Evolutionary conservation across 306 rosid species (phyloP), one percentile per base, ranked within the genome.

Genomic region (Gillenia trifoliata): DNA sequence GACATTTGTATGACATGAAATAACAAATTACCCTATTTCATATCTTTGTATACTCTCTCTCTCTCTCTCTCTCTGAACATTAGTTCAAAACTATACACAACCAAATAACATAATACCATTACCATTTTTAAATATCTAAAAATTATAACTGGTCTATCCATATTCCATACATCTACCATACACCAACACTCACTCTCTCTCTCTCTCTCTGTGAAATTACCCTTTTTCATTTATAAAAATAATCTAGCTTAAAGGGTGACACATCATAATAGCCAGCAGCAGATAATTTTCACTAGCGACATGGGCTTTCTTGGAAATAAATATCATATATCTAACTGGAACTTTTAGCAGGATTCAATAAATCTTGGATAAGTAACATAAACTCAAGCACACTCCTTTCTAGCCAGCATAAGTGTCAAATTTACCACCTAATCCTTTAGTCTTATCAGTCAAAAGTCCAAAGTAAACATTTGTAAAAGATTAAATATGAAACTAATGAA

Each of bases 1-100:
- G n/a, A n/a, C n/a, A n/a, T 47, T 70, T 31, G 45, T 31, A 52
- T 11, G 74, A 49, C 64, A 70, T n/a, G 61, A 70, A 70, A 56
- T 22, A 50, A 20, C 43, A 30, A 13, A 11, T 31, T 16, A n/a
- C 20, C 16, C 26, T 10, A 20, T n/a, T n/a, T 16, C 45, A 20
- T 34, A 69, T 67, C 25, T 67, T 67, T n/a, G n/a, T n/a, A n/a
- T n/a, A n/a, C n/a, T n/a, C n/a, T n/a, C n/a, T n/a, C 36, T 4
- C 40, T 28, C 13, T 16, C 66, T 30, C 20, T 29, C 66, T 30
- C 5, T 0, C 13, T 10, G 52, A 45, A 45, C 52, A 15, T 45
- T 45, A 45, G 20, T 15, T 45, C 52, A n/a, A n/a, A n/a, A n/a
- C n/a, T n/a, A n/a, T n/a, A n/a, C n/a, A n/a, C n/a, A n/a, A n/a